A percentile compares a stretch with the other conserved stretches of the same genome.
Conservation (phyloP, 306 rosid genomes). For the Myrica gale region DNA sequence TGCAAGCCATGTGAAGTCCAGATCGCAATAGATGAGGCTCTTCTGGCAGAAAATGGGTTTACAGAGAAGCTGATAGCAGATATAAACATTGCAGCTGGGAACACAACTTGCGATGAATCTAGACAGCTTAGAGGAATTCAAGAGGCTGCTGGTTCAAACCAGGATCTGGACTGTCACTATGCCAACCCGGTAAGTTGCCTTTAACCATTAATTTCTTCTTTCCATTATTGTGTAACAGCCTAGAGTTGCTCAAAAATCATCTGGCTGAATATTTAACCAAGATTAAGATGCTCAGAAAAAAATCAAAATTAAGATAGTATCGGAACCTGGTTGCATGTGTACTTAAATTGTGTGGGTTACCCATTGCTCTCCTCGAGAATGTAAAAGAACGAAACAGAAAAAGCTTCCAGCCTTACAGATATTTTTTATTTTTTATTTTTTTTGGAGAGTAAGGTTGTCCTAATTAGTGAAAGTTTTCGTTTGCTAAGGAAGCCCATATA, state of each 20-base stretch:
- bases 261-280: slow-evolving; percentile 8
- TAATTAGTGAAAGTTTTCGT: slow-evolving; percentile 1
- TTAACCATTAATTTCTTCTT: slow-evolving; percentile 12
- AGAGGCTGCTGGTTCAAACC: slow-evolving; percentile 70
- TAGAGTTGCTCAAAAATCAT: slow-evolving; percentile 25
- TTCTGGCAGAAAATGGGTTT: slow-evolving; percentile 90
- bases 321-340: slow-evolving; percentile 10
- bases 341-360: slow-evolving; percentile 1
- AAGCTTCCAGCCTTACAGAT: not conserved
- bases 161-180: slow-evolving; percentile 52
- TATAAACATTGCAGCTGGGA: slow-evolving; percentile 88
- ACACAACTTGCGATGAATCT: slow-evolving; percentile 58
- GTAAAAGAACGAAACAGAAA: not conserved
- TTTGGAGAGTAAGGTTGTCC: too few species aligned
- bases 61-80: slow-evolving; percentile 87
- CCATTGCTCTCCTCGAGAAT: slow-evolving; percentile 14
- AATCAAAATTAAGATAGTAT: slow-evolving; percentile 10
- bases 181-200: slow-evolving; percentile 51
- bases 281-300: not conserved
- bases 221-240: slow-evolving; percentile 14
- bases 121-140: slow-evolving; percentile 48
- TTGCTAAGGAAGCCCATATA: not conserved
- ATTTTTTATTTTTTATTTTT: not conserved
- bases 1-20: slow-evolving; percentile 66
- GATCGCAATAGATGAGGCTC: slow-evolving; percentile 92